Conservation (phyloP, 169 alveolate genomes). For the Plasmodium gonderi region DNA sequence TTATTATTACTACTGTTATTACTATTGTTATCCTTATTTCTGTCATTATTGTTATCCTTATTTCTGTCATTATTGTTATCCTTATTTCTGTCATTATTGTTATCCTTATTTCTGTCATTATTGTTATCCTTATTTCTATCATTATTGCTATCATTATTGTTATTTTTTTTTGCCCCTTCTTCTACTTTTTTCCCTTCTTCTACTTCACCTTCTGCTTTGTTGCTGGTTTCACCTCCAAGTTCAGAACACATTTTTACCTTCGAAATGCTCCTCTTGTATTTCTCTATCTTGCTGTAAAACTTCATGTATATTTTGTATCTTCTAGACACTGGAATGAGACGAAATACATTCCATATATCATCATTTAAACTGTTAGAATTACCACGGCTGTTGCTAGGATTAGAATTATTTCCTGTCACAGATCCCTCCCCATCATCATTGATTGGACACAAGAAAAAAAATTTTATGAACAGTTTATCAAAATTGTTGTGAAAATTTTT, state of each 20-base stretch:
- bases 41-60: too few species aligned
- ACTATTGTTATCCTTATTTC: too few species aligned
- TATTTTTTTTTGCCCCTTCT: background rate
- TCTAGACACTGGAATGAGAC: conserved; percentile 24
- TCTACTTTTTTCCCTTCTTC: background rate
- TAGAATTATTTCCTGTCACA: background rate
- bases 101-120: too few species aligned
- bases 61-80: too few species aligned
- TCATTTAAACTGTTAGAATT: background rate
- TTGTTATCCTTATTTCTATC: background rate
- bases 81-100: too few species aligned
- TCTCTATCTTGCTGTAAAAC: conserved; percentile 17
- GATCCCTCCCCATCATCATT: conserved; percentile 12
- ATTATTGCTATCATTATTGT: background rate
- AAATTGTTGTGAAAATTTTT: conserved; percentile 10
- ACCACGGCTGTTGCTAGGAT: too few species aligned
- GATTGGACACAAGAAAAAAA: conserved; percentile 7
- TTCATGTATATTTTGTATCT: conserved; percentile 39
- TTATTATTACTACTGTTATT: too few species aligned
- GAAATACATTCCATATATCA: conserved; percentile 24
- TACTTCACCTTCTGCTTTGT: too few species aligned
- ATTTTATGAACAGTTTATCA: conserved; percentile 11
- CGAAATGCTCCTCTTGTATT: background rate
- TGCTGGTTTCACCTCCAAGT: background rate
- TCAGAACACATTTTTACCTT: background rate